Conservation (phyloP, 495 filamentous ascomycete species). For the Penicillium malachiteum region DNA sequence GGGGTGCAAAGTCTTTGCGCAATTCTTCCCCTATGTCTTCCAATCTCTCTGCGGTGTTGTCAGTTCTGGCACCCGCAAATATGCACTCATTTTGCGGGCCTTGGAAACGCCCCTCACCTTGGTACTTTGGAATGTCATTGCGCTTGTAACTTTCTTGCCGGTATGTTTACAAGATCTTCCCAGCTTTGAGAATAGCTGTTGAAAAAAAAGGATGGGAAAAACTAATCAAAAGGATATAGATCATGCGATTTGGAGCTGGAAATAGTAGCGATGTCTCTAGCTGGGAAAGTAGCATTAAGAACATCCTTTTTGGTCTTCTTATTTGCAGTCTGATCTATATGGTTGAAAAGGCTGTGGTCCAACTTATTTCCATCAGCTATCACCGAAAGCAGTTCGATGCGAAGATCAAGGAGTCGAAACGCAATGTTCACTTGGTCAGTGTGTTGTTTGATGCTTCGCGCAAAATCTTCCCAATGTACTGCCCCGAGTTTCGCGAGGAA, state of each 20-base stretch:
- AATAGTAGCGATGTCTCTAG: too few relatives aligned
- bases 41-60: constrained; percentile 87
- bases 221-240: too few relatives aligned
- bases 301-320: constrained; percentile 71
- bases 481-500: constrained; percentile 84
- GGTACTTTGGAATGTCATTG: constrained; percentile 79
- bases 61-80: constrained; percentile 88
- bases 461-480: constrained; percentile 85
- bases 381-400: constrained; percentile 89
- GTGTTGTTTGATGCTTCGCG: constrained; percentile 88
- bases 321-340: constrained; percentile 75
- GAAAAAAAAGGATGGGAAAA: too few relatives aligned
- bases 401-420: constrained; percentile 87
- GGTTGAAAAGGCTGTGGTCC: constrained; percentile 78
- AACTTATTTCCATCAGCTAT: constrained; percentile 91
- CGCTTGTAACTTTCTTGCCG: constrained; percentile 73
- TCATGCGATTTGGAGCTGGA: too few relatives aligned
- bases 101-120: constrained; percentile 84
- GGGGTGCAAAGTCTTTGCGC: constrained; percentile 79
- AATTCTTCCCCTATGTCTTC: constrained; percentile 74
- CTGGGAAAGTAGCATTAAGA: constrained; percentile 65
- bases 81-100: constrained; percentile 74
- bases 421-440: constrained; percentile 72
- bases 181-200: too few relatives aligned
- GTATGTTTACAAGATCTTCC: constrained; percentile 32